Conservation (phyloP, 805 yeast species). For the Metschnikowia baotianmanensis region DNA sequence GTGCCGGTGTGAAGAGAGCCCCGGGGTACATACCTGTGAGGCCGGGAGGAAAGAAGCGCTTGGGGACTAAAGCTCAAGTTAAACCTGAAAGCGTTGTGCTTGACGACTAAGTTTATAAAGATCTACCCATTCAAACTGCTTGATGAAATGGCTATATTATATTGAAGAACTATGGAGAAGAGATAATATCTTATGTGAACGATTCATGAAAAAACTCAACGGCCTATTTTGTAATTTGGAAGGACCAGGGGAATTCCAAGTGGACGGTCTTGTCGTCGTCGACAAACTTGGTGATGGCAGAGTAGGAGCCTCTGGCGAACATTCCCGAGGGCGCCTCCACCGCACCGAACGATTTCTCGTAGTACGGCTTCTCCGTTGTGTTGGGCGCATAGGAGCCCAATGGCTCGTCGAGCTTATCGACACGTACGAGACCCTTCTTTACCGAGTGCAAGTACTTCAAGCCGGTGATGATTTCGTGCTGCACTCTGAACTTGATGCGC, state of each 20-base stretch:
- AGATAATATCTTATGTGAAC: background rate
- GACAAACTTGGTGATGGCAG: slow-evolving; percentile 75
- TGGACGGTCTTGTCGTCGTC: slow-evolving; percentile 83
- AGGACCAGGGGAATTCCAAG: slow-evolving; percentile 78
- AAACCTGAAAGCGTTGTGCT: background rate
- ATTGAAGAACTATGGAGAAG: background rate
- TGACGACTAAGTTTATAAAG: slow-evolving; percentile 3
- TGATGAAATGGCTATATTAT: background rate
- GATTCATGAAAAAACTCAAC: background rate
- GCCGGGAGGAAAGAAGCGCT: slow-evolving; percentile 14
- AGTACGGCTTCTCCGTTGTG: slow-evolving; percentile 75
- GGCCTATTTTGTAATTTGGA: slow-evolving; percentile 66
- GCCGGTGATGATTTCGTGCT: slow-evolving; percentile 89
- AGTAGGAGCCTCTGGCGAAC: slow-evolving; percentile 82
- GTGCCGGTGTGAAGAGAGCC: slow-evolving; percentile 21
- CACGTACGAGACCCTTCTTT: slow-evolving; percentile 83
- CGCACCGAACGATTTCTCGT: slow-evolving; percentile 51
- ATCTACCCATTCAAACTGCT: background rate
- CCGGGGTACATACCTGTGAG: slow-evolving; percentile 36
- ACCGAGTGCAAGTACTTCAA: slow-evolving; percentile 80
- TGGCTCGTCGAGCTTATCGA: slow-evolving; percentile 83
- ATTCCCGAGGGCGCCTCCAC: slow-evolving; percentile 92
- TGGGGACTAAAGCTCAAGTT: slow-evolving; percentile 12
- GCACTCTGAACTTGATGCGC: slow-evolving; percentile 75
- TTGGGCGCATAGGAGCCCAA: slow-evolving; percentile 90